Percentiles rank a stretch among this genome's conserved stretches.
Conservation (phyloP, 2,329 filamentous ascomycete genomes). For the Coniochaeta pulveracea region DNA sequence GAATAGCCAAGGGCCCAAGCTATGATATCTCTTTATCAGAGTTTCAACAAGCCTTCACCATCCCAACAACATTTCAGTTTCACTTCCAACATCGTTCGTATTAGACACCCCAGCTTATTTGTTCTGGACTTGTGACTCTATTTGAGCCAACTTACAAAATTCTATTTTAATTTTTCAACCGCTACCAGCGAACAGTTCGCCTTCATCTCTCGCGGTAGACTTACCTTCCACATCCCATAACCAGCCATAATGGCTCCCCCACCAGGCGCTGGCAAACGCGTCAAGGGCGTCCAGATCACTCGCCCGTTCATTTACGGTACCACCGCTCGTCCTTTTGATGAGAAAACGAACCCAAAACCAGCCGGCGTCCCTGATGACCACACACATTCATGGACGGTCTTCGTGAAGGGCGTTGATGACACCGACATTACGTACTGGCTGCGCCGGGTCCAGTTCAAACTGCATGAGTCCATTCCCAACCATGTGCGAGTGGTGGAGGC, state of each 20-base stretch:
- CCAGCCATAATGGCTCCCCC: constrained; percentile 42
- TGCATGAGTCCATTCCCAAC: constrained; percentile 94
- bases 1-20: too few species aligned
- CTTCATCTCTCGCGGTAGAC: too few species aligned
- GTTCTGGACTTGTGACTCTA: too few species aligned
- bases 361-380: constrained; percentile 73
- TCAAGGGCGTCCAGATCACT: constrained; percentile 53
- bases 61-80: too few species aligned
- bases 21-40: too few species aligned
- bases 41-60: too few species aligned
- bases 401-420: constrained; percentile 80
- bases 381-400: constrained; percentile 94
- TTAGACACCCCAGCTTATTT: too few species aligned
- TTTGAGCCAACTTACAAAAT: too few species aligned
- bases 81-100: too few species aligned
- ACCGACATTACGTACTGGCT: constrained; percentile 93
- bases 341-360: constrained; percentile 66
- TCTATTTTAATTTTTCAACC: too few species aligned
- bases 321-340: constrained; percentile 69
- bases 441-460: constrained; percentile 93
- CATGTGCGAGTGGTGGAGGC: constrained; percentile 76
- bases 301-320: constrained; percentile 65
- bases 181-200: too few species aligned
- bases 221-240: constrained; percentile 1
- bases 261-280: constrained; percentile 47